Evolutionary conservation across 2,329 filamentous ascomycete genomes (phyloP).

Genomic region (Penicillium sp.): DNA sequence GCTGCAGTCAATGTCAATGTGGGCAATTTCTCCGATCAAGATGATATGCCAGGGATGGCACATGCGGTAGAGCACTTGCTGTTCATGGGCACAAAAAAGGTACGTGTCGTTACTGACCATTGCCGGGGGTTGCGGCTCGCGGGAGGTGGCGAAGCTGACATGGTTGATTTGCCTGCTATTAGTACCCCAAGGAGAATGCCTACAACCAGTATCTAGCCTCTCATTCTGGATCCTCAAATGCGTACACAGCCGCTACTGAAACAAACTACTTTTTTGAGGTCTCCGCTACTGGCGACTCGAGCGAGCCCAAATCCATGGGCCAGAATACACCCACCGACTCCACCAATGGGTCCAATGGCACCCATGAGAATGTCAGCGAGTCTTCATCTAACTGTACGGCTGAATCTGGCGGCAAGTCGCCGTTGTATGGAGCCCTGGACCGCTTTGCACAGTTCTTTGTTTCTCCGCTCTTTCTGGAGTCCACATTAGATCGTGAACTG

Average conservation of each 20-base stretch:
- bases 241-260: slow-evolving; percentile 87
- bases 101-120: slow-evolving; percentile 35
- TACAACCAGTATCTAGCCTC: slow-evolving; percentile 90
- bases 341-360: slow-evolving; percentile 26
- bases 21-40: slow-evolving; percentile 88
- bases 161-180: slow-evolving; percentile 10
- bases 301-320: slow-evolving; percentile 29
- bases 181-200: slow-evolving; percentile 91
- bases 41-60: slow-evolving; percentile 89
- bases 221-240: slow-evolving; percentile 89
- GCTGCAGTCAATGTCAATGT: slow-evolving; percentile 94
- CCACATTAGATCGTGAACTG: slow-evolving; percentile 81
- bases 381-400: slow-evolving; percentile 21
- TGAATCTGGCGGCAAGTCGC: slow-evolving; percentile 43
- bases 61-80: slow-evolving; percentile 94
- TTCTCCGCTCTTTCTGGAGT: slow-evolving; percentile 77
- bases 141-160: slow-evolving; percentile 11
- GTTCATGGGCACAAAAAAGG: slow-evolving; percentile 98
- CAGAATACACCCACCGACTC: slow-evolving; percentile 27
- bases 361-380: slow-evolving; percentile 10
- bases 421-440: slow-evolving; percentile 78
- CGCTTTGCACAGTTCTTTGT: slow-evolving; percentile 95
- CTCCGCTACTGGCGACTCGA: slow-evolving; percentile 65
- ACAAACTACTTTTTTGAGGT: slow-evolving; percentile 99
- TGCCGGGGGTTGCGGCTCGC: background rate